Conservation (phyloP, 768 basidiomycete genomes). For the Termitomyces sp. region DNA sequence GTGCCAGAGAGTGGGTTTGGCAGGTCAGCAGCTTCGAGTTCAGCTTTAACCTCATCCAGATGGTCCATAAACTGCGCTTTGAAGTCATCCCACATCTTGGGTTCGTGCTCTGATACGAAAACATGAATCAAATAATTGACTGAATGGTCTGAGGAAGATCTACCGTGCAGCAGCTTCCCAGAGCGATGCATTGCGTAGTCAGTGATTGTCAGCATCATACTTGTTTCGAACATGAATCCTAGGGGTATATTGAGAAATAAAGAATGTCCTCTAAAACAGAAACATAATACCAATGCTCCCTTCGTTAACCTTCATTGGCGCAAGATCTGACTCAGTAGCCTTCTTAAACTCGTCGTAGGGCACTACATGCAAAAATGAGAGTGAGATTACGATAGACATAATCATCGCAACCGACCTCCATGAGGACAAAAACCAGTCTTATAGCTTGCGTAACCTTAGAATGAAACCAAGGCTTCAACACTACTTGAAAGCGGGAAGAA, state of each 20-base stretch:
- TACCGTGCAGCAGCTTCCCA: slow-evolving; percentile 53
- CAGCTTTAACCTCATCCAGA: slow-evolving; percentile 50
- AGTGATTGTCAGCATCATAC: slow-evolving; percentile 60
- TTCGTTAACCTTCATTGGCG: slow-evolving; percentile 49
- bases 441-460: slow-evolving; percentile 47
- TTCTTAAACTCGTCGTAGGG: slow-evolving; percentile 59
- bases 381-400: background rate
- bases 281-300: slow-evolving; percentile 45
- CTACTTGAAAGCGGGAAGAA: background rate
- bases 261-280: background rate
- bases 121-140: background rate
- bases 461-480: background rate
- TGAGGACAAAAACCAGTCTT: slow-evolving; percentile 66
- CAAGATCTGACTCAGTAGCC: slow-evolving; percentile 50
- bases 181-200: slow-evolving; percentile 61
- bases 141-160: slow-evolving; percentile 8
- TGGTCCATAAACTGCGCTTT: slow-evolving; percentile 57
- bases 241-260: background rate
- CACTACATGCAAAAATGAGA: slow-evolving; percentile 28
- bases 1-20: slow-evolving; percentile 2
- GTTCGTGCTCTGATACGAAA: slow-evolving; percentile 18
- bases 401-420: slow-evolving; percentile 38
- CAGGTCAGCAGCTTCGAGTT: slow-evolving; percentile 40
- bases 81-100: slow-evolving; percentile 67
- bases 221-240: slow-evolving; percentile 67